Evolutionary conservation across 2,329 filamentous ascomycete genomes (phyloP), one percentile per base, ranked within the genome.

Genomic region (Aspergillus fumigatus): DNA sequence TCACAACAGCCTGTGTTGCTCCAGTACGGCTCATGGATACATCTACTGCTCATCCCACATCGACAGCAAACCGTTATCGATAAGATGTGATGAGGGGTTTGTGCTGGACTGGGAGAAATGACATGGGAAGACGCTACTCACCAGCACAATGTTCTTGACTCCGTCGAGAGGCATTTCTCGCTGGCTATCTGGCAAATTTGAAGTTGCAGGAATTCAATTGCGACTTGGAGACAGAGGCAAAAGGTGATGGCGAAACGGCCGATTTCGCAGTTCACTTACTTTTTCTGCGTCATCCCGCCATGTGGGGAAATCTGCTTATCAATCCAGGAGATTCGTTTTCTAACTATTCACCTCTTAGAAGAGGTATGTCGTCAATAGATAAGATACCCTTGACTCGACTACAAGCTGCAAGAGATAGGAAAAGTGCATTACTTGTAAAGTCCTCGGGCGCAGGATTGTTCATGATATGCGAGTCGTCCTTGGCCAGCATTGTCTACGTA

Each of bases 121-220:
- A 17, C 47, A 35, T 19, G 25, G 32, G 35, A 2, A 23, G 23
- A 54, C 7, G 25, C 26, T 35, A 69, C 73, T 62, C 60, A 77
- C 75, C 67, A 77, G 67, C 41, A 77, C 65, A 35, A 77, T 72
- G 56, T 77, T 75, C 59, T 76, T 76, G 48, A 77, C 73, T 3
- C 74, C 74, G 57, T 73, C 69, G 48, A 77, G 62, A 68, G 74
- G 72, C 75, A 77, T 77, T 43, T 59, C 29, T 26, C 11, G 1
- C 23, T 5, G 5, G 11, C 21, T 23, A 25, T 25, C 21, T 23
- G 43, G 8, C 21, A 3, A 19, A 26, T 23, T 26, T 47, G 10
- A 38, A 17, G 40, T 11, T 43, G n/a, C 21, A 9, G 11, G 40
- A 23, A 10, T 21, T 25, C 19, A 26, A 26, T 25, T 47, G 26